Evolutionary conservation across 2,329 filamentous ascomycete genomes (phyloP), one percentile per base, ranked within the genome.

Genomic region (Neonectria neomacrospora): DNA sequence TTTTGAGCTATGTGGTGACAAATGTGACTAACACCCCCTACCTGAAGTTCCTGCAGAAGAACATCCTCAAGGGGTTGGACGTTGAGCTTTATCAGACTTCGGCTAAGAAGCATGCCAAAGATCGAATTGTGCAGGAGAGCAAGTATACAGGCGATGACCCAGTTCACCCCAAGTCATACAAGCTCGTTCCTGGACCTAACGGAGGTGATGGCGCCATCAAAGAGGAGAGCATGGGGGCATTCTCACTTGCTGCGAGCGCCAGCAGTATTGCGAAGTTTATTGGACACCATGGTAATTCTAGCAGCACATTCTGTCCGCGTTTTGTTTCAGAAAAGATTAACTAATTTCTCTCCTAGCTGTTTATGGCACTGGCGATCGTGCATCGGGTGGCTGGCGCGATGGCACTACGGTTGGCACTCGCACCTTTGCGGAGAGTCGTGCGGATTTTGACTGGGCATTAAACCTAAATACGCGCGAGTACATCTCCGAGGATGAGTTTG

Each of bases 121-220:
- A 67, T 16, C 52, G 28, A 2, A 63, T 71, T 9, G 44, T 71
- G 8, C 68, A 64, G 14, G 66, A 71, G 28, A 69, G 66, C n/a
- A 50, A 56, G 16, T 37, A 41, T 1, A 61, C 52, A 5, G 67
- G 59, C 10, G 32, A 14, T 0, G 58, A 71, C 16, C 45, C 68
- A 1, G 54, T 52, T 2, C 41, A 54, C 1, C 68, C 65, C 1
- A 45, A 52, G 16, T 51, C 54, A 1, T 6, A 34, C 1, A 23
- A 59, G 2, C 9, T 48, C n/a, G 60, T 70, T 3, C 56, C 61
- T 6, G 53, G 28, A 1, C 55, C 54, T 5, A 30, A 61, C 18
- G 62, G 67, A 37, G 68, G 67, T 12, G 61, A 67, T 5, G 68
- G 68, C 9, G 55, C 51, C 2, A 56, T 71, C n/a, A 71, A 71